These are phyloP conservation scores for Fusarium buharicum DNA, from an alignment of 2,329 filamentous ascomycete genomes.

Conservation along the genomic window DNA sequence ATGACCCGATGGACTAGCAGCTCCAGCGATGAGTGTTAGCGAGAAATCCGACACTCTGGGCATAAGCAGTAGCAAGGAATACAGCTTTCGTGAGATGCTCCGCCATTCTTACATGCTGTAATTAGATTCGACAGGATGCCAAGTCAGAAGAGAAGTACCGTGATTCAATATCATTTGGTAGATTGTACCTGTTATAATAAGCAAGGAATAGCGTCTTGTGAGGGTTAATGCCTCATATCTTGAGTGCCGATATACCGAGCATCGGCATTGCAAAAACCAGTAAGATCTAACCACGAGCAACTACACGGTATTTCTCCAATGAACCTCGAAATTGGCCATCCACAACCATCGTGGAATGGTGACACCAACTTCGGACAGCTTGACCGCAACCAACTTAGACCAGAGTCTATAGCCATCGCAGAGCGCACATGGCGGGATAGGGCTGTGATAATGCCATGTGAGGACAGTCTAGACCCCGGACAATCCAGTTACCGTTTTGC, in stretches of 20 bases:
- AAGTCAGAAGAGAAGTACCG: neutral
- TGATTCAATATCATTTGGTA: neutral
- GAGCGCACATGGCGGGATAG: neutral
- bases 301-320: neutral
- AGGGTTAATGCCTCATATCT: neutral
- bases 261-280: neutral
- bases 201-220: too few species aligned
- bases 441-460: conserved; percentile 5
- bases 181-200: too few species aligned
- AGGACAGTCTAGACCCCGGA: neutral
- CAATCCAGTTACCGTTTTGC: conserved; percentile 1
- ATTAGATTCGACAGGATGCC: neutral
- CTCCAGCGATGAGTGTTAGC: too few species aligned
- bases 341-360: neutral
- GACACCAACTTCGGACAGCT: neutral
- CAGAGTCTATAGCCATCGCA: neutral
- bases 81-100: neutral
- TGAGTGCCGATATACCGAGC: neutral
- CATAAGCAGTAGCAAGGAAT: neutral
- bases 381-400: neutral
- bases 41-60: neutral
- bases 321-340: neutral
- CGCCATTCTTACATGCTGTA: neutral
- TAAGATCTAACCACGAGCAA: neutral
- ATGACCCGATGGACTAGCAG: too few species aligned